Base-by-base conservation (phyloP, 2,329 filamentous ascomycete species). In the Pseudocercospora cruenta region DNA sequence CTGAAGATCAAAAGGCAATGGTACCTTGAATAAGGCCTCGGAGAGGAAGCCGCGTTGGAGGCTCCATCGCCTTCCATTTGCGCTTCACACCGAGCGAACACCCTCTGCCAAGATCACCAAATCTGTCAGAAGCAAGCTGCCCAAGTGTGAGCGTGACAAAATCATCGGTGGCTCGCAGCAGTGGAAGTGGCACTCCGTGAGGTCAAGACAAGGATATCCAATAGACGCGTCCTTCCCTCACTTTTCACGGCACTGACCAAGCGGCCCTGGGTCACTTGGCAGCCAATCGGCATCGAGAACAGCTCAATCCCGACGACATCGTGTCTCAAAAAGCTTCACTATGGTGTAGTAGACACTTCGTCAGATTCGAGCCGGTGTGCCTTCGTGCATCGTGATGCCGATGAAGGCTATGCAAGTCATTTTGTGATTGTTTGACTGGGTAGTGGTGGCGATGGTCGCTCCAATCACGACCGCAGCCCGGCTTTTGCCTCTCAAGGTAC, bases 361-460 rank as follows among this genome's bases (percentile, higher is more conserved):
- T 55, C 51, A 55, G 51, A 33, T 19, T 55, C 57, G 33, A 45
- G 45, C 47, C 24, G 51, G 31, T 39, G 64, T 66, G 51, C 59
- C 60, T 60, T 55, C 55, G 45, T 55, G 51, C 51, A 33, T 55
- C 51, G 51, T 62, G 64, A 49, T 63, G 57, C 63, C 60, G 63
- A 49, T 36, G 63, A 64, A 64, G 63, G 63, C 61, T 58, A 68
- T 66, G 67, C 67, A 68, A 61, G 67, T 68, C 63, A 68, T 66
- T 64, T 55, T 65, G 66, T 60, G 54, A 59, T 60, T 51, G 39
- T 59, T 39, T 33, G 43, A 28, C 49, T 57, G 60, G 53, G 43
- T 54, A 39, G 51, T 31, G 58, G 51, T 67, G 62, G 53, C 64
- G 53, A 62, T 24, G 16, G n/a, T 22, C n/a, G 31, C 14, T 14